Conservation (phyloP, 1,284 basidiomycete genomes). For the Irpex sp. region DNA sequence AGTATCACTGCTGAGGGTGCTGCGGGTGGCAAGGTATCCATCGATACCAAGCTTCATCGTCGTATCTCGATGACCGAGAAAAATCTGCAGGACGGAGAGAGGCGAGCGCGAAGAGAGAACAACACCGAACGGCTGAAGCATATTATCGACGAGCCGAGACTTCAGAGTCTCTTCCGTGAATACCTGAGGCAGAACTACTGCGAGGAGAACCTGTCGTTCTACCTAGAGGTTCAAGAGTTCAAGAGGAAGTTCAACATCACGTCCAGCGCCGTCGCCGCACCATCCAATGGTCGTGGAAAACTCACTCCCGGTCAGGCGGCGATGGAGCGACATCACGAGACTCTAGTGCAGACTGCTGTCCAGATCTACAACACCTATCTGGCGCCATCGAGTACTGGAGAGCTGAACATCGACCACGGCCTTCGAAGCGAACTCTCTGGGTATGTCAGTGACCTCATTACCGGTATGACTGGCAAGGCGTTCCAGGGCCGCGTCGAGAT, state of each 20-base stretch:
- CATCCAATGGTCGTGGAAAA: constrained; percentile 28
- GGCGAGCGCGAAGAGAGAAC: constrained; percentile 59
- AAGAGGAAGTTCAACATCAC: constrained; percentile 95
- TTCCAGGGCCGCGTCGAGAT: constrained; percentile 78
- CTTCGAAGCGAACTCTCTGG: constrained; percentile 91
- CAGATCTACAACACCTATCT: constrained; percentile 95
- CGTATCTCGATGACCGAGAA: constrained; percentile 78
- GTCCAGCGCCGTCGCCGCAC: constrained; percentile 79
- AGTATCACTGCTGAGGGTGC: constrained; percentile 16
- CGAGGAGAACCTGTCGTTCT: constrained; percentile 97
- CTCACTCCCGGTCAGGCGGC: constrained; percentile 76
- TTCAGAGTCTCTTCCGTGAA: constrained; percentile 90
- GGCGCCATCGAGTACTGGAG: constrained; percentile 91
- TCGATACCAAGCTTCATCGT: constrained; percentile 69
- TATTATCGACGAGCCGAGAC: constrained; percentile 91
- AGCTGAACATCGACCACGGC: constrained; percentile 98
- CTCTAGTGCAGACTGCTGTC: constrained; percentile 91
- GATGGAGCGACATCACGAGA: constrained; percentile 97
- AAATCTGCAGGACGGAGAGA: constrained; percentile 50
- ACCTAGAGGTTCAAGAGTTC: constrained; percentile 97
- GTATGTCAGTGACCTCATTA: constrained; percentile 88
- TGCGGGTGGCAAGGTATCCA: constrained; percentile 28
- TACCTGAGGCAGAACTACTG: constrained; percentile 94
- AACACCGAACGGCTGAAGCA: constrained; percentile 89
- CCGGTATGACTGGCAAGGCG: constrained; percentile 67